Evolutionary conservation across 164 flowering plant genomes (phyloP), one percentile per base, ranked within the genome.

Genomic region (Nelumbo lutea): DNA sequence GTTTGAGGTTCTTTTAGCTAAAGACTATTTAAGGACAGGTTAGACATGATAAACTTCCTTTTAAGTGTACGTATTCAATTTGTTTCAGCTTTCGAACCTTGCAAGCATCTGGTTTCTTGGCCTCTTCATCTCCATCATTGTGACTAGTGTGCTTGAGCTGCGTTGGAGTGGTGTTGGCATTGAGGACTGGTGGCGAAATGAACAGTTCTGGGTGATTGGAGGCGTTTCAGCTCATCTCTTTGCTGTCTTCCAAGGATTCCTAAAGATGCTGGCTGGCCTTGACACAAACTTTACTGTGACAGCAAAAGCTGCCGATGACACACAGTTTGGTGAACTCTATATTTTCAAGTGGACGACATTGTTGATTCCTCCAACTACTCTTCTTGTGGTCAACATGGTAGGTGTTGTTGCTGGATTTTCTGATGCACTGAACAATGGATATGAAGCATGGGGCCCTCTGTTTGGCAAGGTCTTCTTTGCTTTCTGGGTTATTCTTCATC

Each of bases 201-300:
- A 95, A 79, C 98, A 92, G 72, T 95, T 95, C 64, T 95, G 98
- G 98, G 98, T 95, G 46, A 95, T 94, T 40, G 98, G 98, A 64
- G 96, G 98, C 3, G 98, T 94, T 42, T 94, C 98, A 38, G 98
- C 98, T 7, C 98, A 95, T 76, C 91, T 95, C 55, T 95, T 95
- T 75, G 98, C 98, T 0, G 97, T 93, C 52, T 93, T 93, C 86
- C 98, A 93, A 78, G 98, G 98, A 8, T 75, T 93, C 58, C 83
- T 93, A 5, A 93, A 93, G 75, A 87, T 93, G 96, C 57, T 84
- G 9, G 98, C 97, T 0, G 98, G 98, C 4, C 41, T 93, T 0
- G 98, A 93, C 71, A 93, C 98, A 76, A 93, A 90, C 84, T 93
- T 93, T 83, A 91, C 98, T 0, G 98, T 94, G 68, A 94, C 98